A percentile compares a stretch with the other conserved stretches of the same genome.
Conservation (phyloP, 345 rosid genomes). For the Raphanus sativus region DNA sequence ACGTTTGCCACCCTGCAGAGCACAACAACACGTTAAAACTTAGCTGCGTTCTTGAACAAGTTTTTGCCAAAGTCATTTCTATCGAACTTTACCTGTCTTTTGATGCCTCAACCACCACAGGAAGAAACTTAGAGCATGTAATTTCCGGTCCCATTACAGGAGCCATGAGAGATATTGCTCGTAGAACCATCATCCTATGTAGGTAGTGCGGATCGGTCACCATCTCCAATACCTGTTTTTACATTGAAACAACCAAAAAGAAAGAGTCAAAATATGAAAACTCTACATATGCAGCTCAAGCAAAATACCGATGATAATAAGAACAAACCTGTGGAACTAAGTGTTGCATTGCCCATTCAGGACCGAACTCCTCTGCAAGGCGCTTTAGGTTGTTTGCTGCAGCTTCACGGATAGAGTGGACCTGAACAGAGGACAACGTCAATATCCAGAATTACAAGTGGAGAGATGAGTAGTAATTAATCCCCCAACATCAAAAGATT, state of each 20-base stretch:
- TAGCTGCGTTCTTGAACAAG: not conserved
- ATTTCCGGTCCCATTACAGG: constrained; percentile 64
- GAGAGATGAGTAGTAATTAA: not conserved
- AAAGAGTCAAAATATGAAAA: not conserved
- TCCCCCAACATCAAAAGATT: not conserved
- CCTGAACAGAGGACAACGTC: constrained; percentile 40
- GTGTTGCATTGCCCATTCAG: constrained; percentile 88
- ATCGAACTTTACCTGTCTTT: constrained; percentile 63
- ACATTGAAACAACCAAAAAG: not conserved
- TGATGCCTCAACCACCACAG: constrained; percentile 67
- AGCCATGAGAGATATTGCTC: constrained; percentile 75
- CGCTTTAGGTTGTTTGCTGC: constrained; percentile 77
- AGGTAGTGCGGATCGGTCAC: constrained; percentile 71
- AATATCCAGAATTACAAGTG: constrained; percentile 4
- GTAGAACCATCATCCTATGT: constrained; percentile 84
- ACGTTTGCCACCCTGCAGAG: constrained; percentile 82
- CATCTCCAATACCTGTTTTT: constrained; percentile 75
- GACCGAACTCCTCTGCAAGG: constrained; percentile 37
- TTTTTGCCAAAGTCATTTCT: not conserved
- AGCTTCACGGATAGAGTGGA: constrained; percentile 81
- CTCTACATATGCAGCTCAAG: not conserved
- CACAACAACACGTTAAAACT: constrained; percentile 15
- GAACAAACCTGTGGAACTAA: constrained; percentile 71
- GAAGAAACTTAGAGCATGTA: constrained; percentile 58
- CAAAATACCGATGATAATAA: not conserved